These are phyloP conservation scores for Metschnikowia kofuensis DNA, from an alignment of 805 yeast species.

Conservation along the genomic window DNA sequence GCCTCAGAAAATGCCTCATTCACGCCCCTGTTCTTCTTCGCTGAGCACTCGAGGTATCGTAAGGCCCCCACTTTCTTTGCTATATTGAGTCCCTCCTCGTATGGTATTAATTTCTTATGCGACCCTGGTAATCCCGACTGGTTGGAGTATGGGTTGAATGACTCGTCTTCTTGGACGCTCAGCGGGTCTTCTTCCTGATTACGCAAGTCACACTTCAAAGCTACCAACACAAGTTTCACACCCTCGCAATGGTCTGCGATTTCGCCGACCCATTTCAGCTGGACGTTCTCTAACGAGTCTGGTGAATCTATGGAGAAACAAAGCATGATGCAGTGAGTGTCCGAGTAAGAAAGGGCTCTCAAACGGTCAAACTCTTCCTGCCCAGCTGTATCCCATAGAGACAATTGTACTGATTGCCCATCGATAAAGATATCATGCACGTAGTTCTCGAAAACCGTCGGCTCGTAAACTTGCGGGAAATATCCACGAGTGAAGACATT, in stretches of 20 bases:
- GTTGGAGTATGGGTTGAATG: conserved; percentile 31
- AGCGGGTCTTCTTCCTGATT: conserved; percentile 46
- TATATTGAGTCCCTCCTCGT: conserved; percentile 90
- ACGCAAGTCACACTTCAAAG: conserved; percentile 91
- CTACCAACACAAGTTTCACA: conserved; percentile 89
- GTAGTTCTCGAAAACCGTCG: conserved; percentile 95
- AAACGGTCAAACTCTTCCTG: conserved; percentile 97
- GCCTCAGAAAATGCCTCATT: conserved; percentile 99
- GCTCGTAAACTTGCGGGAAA: conserved; percentile 97
- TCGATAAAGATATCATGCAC: conserved; percentile 96
- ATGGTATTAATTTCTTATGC: conserved; percentile 61
- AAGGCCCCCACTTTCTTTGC: conserved; percentile 93
- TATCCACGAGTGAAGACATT: conserved; percentile 97
- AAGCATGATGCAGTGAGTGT: conserved; percentile 94
- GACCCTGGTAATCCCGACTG: conserved; percentile 35
- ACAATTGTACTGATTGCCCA: conserved; percentile 85
- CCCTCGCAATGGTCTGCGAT: conserved; percentile 97
- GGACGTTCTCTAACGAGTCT: conserved; percentile 92
- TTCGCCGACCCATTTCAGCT: conserved; percentile 95
- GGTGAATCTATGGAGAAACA: conserved; percentile 93
- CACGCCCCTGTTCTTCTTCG: conserved; percentile 95
- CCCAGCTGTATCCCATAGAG: conserved; percentile 98
- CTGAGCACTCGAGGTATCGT: conserved; percentile 94
- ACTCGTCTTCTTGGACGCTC: conserved; percentile 26
- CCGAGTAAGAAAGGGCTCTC: conserved; percentile 88